Percentiles rank a stretch among this genome's conserved stretches.
These are phyloP conservation scores for Chenopodium quinoa DNA, from an alignment of 148 eudicot species.

Conservation along the genomic window DNA sequence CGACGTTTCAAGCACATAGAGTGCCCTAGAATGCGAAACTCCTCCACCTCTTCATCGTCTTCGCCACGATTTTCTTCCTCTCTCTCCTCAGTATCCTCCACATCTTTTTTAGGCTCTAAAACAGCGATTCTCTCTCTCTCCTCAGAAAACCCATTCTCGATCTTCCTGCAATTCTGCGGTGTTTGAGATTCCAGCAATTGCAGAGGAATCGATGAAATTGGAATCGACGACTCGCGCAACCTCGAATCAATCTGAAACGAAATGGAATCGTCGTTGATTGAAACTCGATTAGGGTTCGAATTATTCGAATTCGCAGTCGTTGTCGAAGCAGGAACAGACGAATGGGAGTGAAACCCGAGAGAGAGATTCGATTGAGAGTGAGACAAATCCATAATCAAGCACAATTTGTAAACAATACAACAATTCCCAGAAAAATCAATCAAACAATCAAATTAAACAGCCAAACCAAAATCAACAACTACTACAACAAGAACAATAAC, in stretches of 20 bases:
- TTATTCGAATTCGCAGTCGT: constrained; percentile 17
- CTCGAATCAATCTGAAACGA: constrained; percentile 57
- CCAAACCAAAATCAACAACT: constrained; percentile 2
- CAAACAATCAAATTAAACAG: background rate
- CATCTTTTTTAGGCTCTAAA: constrained; percentile 14
- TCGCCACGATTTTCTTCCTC: constrained; percentile 33
- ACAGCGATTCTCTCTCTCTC: constrained; percentile 22
- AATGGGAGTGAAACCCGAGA: constrained; percentile 43
- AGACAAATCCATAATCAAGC: constrained; percentile 42
- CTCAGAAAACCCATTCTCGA: constrained; percentile 11
- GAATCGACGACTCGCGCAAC: constrained; percentile 31
- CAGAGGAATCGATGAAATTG: constrained; percentile 61
- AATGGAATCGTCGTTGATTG: constrained; percentile 48
- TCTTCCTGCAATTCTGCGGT: constrained; percentile 23
- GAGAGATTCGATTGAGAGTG: constrained; percentile 49
- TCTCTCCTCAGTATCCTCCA: constrained; percentile 25
- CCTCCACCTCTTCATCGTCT: constrained; percentile 44
- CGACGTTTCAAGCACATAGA: constrained; percentile 72
- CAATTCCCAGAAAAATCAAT: background rate
- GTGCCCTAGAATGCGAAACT: constrained; percentile 74
- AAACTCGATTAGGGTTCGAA: constrained; percentile 30
- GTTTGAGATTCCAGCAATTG: constrained; percentile 60
- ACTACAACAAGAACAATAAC: constrained; percentile 17
- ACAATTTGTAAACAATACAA: constrained; percentile 6
- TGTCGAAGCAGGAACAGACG: constrained; percentile 21